Conservation (phyloP, 2,329 filamentous ascomycete species). For the Alternaria sp. region DNA sequence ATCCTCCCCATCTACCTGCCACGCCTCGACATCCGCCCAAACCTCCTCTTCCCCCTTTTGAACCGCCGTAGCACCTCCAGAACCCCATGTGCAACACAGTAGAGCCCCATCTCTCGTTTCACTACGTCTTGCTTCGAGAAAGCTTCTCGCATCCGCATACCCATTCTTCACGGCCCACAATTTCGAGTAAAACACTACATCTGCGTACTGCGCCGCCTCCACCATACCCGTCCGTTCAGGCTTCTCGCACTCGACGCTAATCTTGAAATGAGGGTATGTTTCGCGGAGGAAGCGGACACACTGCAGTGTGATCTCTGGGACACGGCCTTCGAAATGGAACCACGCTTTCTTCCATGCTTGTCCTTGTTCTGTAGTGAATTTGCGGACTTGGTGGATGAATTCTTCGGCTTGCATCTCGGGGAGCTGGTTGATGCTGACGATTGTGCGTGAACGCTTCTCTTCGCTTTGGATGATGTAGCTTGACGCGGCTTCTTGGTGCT, state of each 20-base stretch:
- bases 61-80: constrained; percentile 59
- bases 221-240: constrained; percentile 66
- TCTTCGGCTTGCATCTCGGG: constrained; percentile 71
- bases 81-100: constrained; percentile 66
- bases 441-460: constrained; percentile 66
- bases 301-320: constrained; percentile 64
- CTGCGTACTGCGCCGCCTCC: constrained; percentile 66
- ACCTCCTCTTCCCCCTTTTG: constrained; percentile 29
- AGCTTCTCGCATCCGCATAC: constrained; percentile 8
- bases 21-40: constrained; percentile 14
- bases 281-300: constrained; percentile 64
- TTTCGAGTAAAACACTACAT: constrained; percentile 76
- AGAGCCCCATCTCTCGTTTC: constrained; percentile 51
- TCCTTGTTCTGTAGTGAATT: not conserved
- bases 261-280: constrained; percentile 48
- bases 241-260: constrained; percentile 78
- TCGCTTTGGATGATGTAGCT: constrained; percentile 72
- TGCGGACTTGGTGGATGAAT: constrained; percentile 51
- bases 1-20: constrained; percentile 3
- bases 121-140: constrained; percentile 42
- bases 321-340: constrained; percentile 79
- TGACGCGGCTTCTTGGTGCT: constrained; percentile 64
- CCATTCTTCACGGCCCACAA: constrained; percentile 65
- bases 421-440: constrained; percentile 73
- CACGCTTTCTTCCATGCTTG: constrained; percentile 48